phyloP scores from a whole-genome alignment of 306 rosid species.

The Malus fusca region DNA sequence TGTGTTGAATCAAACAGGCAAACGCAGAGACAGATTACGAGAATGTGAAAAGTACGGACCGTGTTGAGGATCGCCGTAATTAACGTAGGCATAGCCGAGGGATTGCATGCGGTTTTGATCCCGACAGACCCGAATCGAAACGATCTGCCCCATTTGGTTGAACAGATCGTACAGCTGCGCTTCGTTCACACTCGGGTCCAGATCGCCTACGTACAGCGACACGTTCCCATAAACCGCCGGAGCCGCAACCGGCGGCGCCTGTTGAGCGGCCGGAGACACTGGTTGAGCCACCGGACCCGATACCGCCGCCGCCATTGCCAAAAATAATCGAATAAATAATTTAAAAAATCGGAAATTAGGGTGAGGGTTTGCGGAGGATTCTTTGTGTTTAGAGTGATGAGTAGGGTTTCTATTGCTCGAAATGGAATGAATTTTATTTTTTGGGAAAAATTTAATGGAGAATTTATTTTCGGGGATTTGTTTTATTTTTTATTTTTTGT shows the following conservation, averaged over 20 bases:
- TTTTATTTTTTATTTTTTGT: background rate
- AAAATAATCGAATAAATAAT: background rate
- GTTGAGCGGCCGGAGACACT: slow-evolving; percentile 2
- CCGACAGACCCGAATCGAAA: slow-evolving; percentile 74
- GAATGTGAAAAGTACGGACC: slow-evolving; percentile 30
- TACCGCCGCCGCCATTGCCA: slow-evolving; percentile 37
- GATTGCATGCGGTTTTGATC: slow-evolving; percentile 58
- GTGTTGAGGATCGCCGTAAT: slow-evolving; percentile 45
- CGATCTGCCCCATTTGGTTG: slow-evolving; percentile 39
- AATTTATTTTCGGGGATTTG: background rate
- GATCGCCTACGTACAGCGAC: slow-evolving; percentile 78
- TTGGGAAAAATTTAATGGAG: background rate
- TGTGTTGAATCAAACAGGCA: background rate
- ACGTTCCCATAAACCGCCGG: slow-evolving; percentile 26
- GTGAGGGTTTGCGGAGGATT: background rate
- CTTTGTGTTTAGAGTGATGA: background rate
- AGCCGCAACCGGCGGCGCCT: slow-evolving; percentile 5
- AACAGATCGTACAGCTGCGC: slow-evolving; percentile 65
- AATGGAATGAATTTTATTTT: background rate
- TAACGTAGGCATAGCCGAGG: slow-evolving; percentile 87
- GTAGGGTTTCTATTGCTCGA: slow-evolving; percentile 9
- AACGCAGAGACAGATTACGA: background rate
- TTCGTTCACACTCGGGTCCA: slow-evolving; percentile 56
- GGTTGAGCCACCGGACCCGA: slow-evolving; percentile 27
- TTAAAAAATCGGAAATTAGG: background rate